A percentile compares a stretch with the other conserved stretches of the same genome.
Conservation (phyloP, 345 rosid species). For the Melaleuca quinquenervia region DNA sequence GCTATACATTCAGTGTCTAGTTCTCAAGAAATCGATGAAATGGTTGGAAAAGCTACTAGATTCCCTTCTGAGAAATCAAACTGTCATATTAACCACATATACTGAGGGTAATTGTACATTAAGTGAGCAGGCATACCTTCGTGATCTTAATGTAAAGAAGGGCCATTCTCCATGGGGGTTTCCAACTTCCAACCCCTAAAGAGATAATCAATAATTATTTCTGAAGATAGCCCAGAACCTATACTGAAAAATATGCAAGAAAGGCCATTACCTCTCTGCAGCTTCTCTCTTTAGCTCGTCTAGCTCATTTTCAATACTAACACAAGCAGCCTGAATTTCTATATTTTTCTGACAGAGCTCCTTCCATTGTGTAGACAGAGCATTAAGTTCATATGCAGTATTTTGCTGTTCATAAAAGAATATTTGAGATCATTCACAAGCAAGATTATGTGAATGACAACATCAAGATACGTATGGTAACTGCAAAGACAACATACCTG, state of each 20-base stretch:
- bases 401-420: constrained; percentile 51
- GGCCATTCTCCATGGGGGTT: constrained; percentile 36
- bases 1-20: neutral
- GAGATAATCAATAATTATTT: constrained; percentile 3
- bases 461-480: neutral
- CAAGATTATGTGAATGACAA: neutral
- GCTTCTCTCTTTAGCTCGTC: constrained; percentile 64
- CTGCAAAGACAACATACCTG: constrained; percentile 45
- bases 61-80: neutral
- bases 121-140: neutral
- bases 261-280: constrained; percentile 43
- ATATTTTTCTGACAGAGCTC: constrained; percentile 81
- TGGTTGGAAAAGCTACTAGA: neutral
- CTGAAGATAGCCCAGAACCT: neutral
- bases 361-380: constrained; percentile 85
- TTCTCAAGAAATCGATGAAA: neutral
- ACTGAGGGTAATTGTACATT: neutral
- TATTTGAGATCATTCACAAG: neutral
- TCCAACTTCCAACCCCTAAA: constrained; percentile 83
- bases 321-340: constrained; percentile 76
- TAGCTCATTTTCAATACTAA: constrained; percentile 44
- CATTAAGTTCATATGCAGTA: constrained; percentile 79
- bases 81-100: neutral
- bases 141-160: neutral
- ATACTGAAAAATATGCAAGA: neutral